These are phyloP conservation scores for Mortierella hygrophila DNA, from an alignment of 192 early-diverging fungal species.

Conservation along the genomic window DNA sequence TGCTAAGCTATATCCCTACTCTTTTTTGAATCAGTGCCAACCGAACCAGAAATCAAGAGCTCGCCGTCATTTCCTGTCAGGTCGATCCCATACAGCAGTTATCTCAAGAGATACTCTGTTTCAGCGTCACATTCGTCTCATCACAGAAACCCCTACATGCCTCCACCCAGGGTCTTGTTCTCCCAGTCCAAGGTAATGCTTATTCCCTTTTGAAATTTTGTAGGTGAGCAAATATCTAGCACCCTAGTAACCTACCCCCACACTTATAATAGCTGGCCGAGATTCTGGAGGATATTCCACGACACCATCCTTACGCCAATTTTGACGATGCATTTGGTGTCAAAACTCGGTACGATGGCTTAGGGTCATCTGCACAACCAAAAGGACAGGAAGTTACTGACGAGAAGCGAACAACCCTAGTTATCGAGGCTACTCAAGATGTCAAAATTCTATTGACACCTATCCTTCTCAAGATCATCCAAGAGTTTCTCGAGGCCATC, in stretches of 20 bases:
- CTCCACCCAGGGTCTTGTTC: conserved; percentile 61
- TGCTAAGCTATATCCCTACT: not conserved
- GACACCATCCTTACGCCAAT: conserved; percentile 42
- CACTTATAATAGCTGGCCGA: conserved; percentile 23
- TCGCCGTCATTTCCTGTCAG: conserved; percentile 31
- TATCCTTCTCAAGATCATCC: conserved; percentile 75
- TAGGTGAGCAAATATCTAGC: not conserved
- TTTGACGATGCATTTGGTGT: conserved; percentile 40
- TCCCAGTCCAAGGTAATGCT: conserved; percentile 54
- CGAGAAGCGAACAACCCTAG: conserved; percentile 61
- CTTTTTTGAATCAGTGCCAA: conserved; percentile 6
- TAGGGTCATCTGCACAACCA: conserved; percentile 34
- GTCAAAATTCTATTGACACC: conserved; percentile 75
- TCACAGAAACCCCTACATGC: conserved; percentile 58
- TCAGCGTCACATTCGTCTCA: conserved; percentile 26
- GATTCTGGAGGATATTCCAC: conserved; percentile 38
- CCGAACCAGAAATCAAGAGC: conserved; percentile 29
- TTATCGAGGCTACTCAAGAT: conserved; percentile 65
- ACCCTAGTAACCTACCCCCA: not conserved
- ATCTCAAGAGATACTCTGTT: conserved; percentile 64
- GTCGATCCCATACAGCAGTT: conserved; percentile 72
- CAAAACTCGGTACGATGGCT: not conserved
- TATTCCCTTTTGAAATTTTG: not conserved
- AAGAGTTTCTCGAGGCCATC: conserved; percentile 71
- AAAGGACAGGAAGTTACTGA: conserved; percentile 42